These are phyloP conservation scores for Teunomyces panamensis DNA, from an alignment of 805 yeast genomes.

Conservation along the genomic window DNA sequence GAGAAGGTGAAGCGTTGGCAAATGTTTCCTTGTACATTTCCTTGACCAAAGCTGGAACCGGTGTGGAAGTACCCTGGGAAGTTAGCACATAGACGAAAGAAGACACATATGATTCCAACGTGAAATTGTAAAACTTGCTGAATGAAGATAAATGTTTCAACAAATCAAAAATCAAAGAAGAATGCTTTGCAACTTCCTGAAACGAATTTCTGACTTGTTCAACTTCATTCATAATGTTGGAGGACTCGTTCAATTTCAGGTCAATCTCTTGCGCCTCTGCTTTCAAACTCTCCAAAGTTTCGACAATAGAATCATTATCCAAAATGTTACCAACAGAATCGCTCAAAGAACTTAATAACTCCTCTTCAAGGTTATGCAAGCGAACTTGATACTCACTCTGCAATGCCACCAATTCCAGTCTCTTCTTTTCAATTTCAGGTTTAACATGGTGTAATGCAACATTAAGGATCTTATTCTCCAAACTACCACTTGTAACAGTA, in stretches of 20 bases:
- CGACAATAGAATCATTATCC: constrained; percentile 60
- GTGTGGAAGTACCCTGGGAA: constrained; percentile 12
- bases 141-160: constrained; percentile 36
- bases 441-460: constrained; percentile 49
- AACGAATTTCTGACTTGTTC: constrained; percentile 47
- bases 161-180: constrained; percentile 49
- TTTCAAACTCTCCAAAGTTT: constrained; percentile 64
- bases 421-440: constrained; percentile 65
- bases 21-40: constrained; percentile 47
- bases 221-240: constrained; percentile 51
- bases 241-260: constrained; percentile 52
- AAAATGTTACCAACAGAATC: constrained; percentile 59
- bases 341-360: constrained; percentile 56
- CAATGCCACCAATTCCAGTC: constrained; percentile 50
- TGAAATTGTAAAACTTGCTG: constrained; percentile 58
- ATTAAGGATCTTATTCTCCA: constrained; percentile 63
- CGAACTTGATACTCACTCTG: constrained; percentile 59
- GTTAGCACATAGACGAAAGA: constrained; percentile 15
- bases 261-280: constrained; percentile 55
- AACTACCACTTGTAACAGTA: constrained; percentile 63
- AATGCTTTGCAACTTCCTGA: constrained; percentile 52
- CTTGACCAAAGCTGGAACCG: constrained; percentile 26
- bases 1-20: constrained; percentile 44
- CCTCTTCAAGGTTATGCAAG: constrained; percentile 55
- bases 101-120: constrained; percentile 36